Percentiles rank a stretch among this genome's conserved stretches.
These are phyloP conservation scores for Clarireedia monteithiana DNA, from an alignment of 2,329 filamentous ascomycete genomes.

Conservation along the genomic window DNA sequence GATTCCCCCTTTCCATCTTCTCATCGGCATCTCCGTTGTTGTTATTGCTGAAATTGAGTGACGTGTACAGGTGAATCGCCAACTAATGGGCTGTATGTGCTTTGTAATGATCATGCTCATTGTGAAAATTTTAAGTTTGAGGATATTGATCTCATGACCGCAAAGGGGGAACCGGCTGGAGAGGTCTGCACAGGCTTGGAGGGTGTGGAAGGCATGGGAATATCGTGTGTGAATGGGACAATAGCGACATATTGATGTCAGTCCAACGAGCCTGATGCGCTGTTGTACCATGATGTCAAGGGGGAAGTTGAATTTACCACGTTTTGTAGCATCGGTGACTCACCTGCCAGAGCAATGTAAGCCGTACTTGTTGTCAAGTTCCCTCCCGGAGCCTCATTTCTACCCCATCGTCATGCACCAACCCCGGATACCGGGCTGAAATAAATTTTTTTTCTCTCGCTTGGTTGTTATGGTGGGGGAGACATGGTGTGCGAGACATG, in stretches of 20 bases:
- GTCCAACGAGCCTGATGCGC: too few relatives aligned
- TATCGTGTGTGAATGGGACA: not conserved
- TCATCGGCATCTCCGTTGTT: not conserved
- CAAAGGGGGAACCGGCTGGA: not conserved
- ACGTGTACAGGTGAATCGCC: not conserved
- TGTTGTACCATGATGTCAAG: too few relatives aligned
- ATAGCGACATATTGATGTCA: not conserved
- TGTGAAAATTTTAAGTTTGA: slow-evolving; percentile 3
- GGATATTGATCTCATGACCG: not conserved
- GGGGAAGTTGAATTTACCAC: too few relatives aligned
- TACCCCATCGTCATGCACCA: too few relatives aligned
- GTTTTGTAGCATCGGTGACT: too few relatives aligned
- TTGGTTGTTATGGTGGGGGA: too few relatives aligned
- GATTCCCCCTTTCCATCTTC: not conserved
- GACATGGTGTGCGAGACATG: too few relatives aligned
- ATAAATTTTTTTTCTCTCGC: too few relatives aligned
- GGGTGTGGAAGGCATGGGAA: not conserved
- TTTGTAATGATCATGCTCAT: not conserved
- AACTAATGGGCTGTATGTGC: not conserved
- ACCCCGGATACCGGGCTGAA: too few relatives aligned
- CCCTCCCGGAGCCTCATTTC: too few relatives aligned
- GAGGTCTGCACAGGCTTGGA: not conserved
- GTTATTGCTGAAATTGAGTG: not conserved
- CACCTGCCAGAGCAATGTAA: too few relatives aligned
- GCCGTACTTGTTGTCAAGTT: too few relatives aligned